Percentiles rank a stretch among this genome's conserved stretches.
These are phyloP conservation scores for Aspergillus ostianus DNA, from an alignment of 495 filamentous ascomycete species.

Conservation along the genomic window DNA sequence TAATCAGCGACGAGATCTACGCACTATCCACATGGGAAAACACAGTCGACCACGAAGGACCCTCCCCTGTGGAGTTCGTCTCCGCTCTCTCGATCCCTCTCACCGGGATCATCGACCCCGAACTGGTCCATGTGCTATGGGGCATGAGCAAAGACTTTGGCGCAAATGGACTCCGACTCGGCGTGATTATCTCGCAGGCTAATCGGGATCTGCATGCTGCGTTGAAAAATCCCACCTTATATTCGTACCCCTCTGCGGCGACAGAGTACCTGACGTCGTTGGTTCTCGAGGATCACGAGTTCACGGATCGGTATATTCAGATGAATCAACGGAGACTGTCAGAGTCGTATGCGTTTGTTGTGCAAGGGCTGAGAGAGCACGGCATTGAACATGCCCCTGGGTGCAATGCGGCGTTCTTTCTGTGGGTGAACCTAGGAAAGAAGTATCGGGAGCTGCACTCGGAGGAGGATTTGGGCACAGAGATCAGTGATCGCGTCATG, in stretches of 20 bases:
- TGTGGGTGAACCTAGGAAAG: conserved; percentile 57
- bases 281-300: conserved; percentile 49
- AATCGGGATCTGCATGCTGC: conserved; percentile 44
- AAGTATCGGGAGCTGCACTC: conserved; percentile 31
- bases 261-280: conserved; percentile 43
- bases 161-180: conserved; percentile 54
- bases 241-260: conserved; percentile 44
- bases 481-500: conserved; percentile 28
- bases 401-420: conserved; percentile 55
- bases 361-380: conserved; percentile 32
- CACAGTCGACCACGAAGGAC: conserved; percentile 20
- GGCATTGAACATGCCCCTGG: conserved; percentile 39
- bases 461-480: conserved; percentile 21
- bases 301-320: conserved; percentile 43
- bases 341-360: conserved; percentile 33
- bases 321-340: conserved; percentile 38
- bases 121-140: conserved; percentile 57
- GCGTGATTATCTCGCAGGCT: conserved; percentile 47
- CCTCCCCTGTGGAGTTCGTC: conserved; percentile 41
- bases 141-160: conserved; percentile 63
- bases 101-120: conserved; percentile 46
- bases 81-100: conserved; percentile 51
- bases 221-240: conserved; percentile 36
- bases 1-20: conserved; percentile 65
- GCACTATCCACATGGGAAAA: conserved; percentile 53